phyloP scores from a whole-genome alignment of 495 filamentous ascomycete genomes.

The Talaromyces ruber region DNA sequence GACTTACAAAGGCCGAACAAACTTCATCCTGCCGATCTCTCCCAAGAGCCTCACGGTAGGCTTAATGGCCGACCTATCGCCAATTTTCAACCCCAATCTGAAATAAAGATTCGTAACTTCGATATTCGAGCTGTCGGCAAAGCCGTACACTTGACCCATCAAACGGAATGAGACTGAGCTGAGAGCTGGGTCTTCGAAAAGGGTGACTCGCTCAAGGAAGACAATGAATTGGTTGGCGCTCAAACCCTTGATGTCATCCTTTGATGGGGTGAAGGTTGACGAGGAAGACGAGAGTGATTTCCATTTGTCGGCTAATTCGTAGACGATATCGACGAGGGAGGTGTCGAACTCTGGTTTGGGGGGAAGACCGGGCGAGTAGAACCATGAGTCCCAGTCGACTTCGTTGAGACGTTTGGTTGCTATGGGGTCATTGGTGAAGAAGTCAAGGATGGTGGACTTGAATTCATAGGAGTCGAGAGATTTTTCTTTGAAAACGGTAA shows the following conservation, averaged over 20 bases:
- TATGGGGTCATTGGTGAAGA: conserved; percentile 63
- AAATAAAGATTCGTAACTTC: conserved; percentile 77
- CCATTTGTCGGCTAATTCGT: conserved; percentile 75
- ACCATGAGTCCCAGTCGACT: conserved; percentile 83
- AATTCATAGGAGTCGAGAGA: conserved; percentile 91
- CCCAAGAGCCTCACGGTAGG: conserved; percentile 68
- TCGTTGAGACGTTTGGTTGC: conserved; percentile 56
- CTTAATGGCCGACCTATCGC: conserved; percentile 54
- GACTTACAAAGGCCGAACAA: conserved; percentile 69
- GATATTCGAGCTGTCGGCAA: conserved; percentile 63
- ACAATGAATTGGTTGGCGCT: conserved; percentile 82
- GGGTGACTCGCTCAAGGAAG: conserved; percentile 71
- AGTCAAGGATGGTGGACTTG: conserved; percentile 74
- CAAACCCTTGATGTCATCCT: conserved; percentile 61
- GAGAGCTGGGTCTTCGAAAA: conserved; percentile 50
- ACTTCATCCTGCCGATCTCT: conserved; percentile 91
- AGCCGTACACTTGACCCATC: conserved; percentile 65
- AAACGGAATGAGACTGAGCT: conserved; percentile 49
- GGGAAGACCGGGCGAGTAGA: conserved; percentile 76
- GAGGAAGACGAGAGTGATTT: conserved; percentile 40
- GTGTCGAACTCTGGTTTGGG: conserved; percentile 89
- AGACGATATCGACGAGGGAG: conserved; percentile 77
- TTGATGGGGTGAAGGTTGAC: conserved; percentile 52
- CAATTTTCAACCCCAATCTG: conserved; percentile 65
- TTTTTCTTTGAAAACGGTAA: conserved; percentile 67